Conservation (phyloP, 768 basidiomycete genomes). For the Daedaleopsis sinensis region DNA sequence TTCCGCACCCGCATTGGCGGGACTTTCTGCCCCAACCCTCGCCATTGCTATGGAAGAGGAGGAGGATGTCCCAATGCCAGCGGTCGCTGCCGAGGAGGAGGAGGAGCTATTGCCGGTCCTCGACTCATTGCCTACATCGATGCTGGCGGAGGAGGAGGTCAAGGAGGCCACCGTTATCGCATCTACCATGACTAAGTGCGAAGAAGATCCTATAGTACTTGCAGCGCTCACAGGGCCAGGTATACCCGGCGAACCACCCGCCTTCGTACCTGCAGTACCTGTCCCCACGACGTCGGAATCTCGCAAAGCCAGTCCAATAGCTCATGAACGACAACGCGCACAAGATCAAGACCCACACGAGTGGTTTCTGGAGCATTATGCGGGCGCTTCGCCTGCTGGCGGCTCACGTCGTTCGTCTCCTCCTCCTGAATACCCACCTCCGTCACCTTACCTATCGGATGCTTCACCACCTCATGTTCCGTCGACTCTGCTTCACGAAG, state of each 20-base stretch:
- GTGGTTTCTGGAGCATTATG: constrained; percentile 61
- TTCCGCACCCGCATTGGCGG: background rate
- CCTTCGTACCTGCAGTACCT: no score
- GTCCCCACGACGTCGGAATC: background rate
- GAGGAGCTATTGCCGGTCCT: background rate
- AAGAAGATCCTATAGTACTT: background rate
- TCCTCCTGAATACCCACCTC: constrained; percentile 18
- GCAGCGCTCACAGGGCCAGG: background rate
- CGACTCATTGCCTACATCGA: background rate
- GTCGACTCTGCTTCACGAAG: background rate
- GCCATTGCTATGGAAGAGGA: background rate
- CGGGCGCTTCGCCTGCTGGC: constrained; percentile 34
- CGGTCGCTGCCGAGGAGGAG: background rate
- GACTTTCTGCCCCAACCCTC: no score
- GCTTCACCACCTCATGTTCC: constrained; percentile 4
- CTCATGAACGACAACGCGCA: background rate
- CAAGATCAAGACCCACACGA: constrained; percentile 57
- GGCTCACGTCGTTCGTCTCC: constrained; percentile 34
- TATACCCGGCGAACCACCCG: background rate
- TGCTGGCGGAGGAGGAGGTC: constrained; percentile 6
- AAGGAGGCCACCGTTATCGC: background rate
- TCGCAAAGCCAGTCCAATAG: background rate
- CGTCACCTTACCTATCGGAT: background rate
- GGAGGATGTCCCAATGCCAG: background rate
- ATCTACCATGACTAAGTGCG: background rate